Evolutionary conservation across 2,329 filamentous ascomycete genomes (phyloP).

Genomic region (Fusarium torulosum): DNA sequence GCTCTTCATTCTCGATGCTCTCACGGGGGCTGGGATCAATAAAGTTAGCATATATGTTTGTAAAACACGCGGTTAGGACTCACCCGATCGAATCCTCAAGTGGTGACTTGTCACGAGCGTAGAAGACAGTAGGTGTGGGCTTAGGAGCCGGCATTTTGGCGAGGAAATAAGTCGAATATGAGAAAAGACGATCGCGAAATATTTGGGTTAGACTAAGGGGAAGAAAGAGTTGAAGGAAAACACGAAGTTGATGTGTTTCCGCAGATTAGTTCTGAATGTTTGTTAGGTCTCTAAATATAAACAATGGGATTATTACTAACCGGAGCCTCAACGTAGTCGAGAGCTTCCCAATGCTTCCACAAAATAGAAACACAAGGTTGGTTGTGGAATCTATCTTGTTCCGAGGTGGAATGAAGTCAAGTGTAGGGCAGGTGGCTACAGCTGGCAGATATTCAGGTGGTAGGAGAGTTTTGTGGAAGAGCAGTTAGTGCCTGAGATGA

Average conservation of each 20-base stretch:
- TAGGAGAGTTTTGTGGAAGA: not conserved
- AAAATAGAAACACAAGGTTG: not conserved
- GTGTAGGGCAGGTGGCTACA: not conserved
- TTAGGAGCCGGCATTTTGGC: constrained; percentile 30
- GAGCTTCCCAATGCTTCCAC: not conserved
- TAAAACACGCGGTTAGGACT: not conserved
- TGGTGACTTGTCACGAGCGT: constrained; percentile 36
- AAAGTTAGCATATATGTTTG: constrained; percentile 2
- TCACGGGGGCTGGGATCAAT: constrained; percentile 5
- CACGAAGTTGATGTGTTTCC: not conserved
- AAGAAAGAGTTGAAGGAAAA: not conserved
- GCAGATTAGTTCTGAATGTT: not conserved
- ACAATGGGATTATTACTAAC: not conserved
- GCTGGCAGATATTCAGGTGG: not conserved
- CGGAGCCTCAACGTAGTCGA: not conserved
- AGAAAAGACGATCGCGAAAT: not conserved
- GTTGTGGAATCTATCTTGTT: not conserved
- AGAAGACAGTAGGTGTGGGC: constrained; percentile 35
- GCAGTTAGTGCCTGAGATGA: not conserved
- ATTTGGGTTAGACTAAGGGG: not conserved
- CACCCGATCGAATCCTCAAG: constrained; percentile 33
- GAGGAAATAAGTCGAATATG: not conserved
- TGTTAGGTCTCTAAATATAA: not conserved
- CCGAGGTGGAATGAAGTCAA: not conserved
- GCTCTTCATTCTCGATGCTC: constrained; percentile 28